Evolutionary conservation across 1,139 yeast species (phyloP).

Genomic region (Pichia sp.): DNA sequence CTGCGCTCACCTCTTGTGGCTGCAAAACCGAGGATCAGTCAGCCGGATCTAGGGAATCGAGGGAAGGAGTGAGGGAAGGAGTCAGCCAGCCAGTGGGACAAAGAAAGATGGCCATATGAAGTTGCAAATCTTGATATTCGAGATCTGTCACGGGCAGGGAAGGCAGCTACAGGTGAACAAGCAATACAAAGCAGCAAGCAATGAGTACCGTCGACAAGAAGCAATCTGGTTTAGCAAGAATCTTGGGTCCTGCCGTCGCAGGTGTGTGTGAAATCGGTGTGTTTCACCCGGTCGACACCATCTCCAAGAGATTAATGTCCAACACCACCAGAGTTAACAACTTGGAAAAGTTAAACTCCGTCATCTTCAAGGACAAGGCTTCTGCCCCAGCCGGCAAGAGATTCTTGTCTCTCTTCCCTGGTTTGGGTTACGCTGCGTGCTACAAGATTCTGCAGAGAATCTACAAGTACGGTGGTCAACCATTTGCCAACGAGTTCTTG

Average conservation of each 20-base stretch:
- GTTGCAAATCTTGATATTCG: too few relatives aligned
- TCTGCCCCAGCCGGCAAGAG: constrained; percentile 65
- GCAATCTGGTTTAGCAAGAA: constrained; percentile 86
- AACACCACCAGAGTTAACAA: constrained; percentile 73
- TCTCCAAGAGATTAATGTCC: constrained; percentile 96
- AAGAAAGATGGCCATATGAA: too few relatives aligned
- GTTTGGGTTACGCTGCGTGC: constrained; percentile 96
- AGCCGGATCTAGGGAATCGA: too few relatives aligned
- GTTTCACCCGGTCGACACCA: constrained; percentile 98
- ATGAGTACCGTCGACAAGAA: constrained; percentile 54
- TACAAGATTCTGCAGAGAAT: constrained; percentile 96
- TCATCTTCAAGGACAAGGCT: constrained; percentile 83
- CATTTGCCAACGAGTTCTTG: constrained; percentile 92
- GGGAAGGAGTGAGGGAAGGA: too few relatives aligned
- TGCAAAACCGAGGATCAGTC: too few relatives aligned
- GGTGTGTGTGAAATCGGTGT: constrained; percentile 95
- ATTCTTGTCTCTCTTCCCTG: constrained; percentile 86
- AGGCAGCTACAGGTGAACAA: neutral
- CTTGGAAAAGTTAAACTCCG: constrained; percentile 66
- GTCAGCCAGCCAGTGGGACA: too few relatives aligned
- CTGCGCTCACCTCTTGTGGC: too few relatives aligned
- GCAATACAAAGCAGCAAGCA: neutral
- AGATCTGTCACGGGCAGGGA: too few relatives aligned
- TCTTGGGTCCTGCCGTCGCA: constrained; percentile 94
- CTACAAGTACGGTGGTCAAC: constrained; percentile 98